Evolutionary conservation across 345 rosid genomes (phyloP).

Genomic region (Anacardium occidentale): DNA sequence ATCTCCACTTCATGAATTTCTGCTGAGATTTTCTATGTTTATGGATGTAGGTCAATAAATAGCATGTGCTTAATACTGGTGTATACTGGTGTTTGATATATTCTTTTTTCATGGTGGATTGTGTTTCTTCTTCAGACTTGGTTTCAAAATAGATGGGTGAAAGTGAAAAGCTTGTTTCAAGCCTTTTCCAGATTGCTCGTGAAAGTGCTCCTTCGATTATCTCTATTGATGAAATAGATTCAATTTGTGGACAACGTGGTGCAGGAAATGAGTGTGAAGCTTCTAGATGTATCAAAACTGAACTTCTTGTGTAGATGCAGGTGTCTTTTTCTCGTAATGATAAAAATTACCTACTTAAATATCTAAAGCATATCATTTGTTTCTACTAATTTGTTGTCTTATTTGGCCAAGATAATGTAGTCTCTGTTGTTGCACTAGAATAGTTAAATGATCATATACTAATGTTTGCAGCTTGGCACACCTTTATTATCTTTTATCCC

Average conservation of each 20-base stretch:
- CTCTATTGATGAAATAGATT: constrained; percentile 91
- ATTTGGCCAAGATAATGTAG: not conserved
- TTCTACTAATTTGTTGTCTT: not conserved
- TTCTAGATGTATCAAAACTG: constrained; percentile 92
- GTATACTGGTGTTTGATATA: not conserved
- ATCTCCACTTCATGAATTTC: not conserved
- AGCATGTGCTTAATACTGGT: not conserved
- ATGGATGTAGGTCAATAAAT: constrained; percentile 3
- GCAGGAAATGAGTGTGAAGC: constrained; percentile 98
- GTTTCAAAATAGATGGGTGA: constrained; percentile 99
- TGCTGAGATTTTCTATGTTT: constrained; percentile 2
- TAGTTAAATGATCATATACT: not conserved
- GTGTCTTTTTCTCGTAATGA: constrained; percentile 26
- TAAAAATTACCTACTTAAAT: not conserved
- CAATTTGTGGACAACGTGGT: constrained; percentile 88
- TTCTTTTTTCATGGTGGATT: constrained; percentile 30
- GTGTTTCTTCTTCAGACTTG: constrained; percentile 92
- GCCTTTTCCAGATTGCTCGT: constrained; percentile 91
- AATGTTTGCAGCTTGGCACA: not conserved
- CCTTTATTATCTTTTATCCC: too few relatives aligned
- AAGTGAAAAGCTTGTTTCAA: constrained; percentile 92
- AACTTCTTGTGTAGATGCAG: constrained; percentile 99
- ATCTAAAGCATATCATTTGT: not conserved
- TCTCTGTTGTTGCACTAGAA: not conserved
- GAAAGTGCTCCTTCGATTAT: constrained; percentile 95